A percentile compares a stretch with the other conserved stretches of the same genome.
These are phyloP conservation scores for Coniochaeta sp. DNA, from an alignment of 2,329 filamentous ascomycete species.

Conservation along the genomic window DNA sequence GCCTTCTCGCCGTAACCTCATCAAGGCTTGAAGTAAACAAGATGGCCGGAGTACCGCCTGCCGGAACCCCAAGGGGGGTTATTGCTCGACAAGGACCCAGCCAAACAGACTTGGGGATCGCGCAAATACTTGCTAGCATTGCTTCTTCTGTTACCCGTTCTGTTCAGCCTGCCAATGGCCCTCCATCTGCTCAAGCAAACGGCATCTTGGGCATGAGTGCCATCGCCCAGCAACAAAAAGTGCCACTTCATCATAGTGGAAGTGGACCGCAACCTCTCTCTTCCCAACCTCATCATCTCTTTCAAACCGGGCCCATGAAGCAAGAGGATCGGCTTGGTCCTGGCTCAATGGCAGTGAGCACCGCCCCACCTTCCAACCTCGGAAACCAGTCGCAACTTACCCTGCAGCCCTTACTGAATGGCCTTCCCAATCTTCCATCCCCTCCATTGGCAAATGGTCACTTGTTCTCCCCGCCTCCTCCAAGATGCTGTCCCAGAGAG, in stretches of 20 bases:
- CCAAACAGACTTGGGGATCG: not conserved
- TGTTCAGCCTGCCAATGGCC: not conserved
- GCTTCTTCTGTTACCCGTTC: not conserved
- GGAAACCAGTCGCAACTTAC: not conserved
- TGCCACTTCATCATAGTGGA: not conserved
- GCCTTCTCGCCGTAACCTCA: not conserved
- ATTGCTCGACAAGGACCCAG: not conserved
- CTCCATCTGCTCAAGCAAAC: not conserved
- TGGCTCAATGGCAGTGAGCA: not conserved
- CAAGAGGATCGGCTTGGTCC: not conserved
- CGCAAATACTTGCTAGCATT: not conserved
- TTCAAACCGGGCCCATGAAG: not conserved
- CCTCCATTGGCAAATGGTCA: not conserved
- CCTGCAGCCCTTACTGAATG: not conserved
- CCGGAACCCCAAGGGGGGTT: not conserved
- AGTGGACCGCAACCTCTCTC: not conserved
- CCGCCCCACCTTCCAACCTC: not conserved
- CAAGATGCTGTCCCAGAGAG: not conserved
- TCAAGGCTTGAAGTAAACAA: not conserved
- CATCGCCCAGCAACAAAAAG: not conserved
- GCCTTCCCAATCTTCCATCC: not conserved
- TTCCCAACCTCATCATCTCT: not conserved
- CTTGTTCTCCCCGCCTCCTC: not conserved
- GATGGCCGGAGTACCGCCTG: not conserved
- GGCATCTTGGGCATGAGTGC: not conserved